These are phyloP conservation scores for Oenanthe sinensis DNA, from an alignment of 129 eudicot species.

Conservation along the genomic window DNA sequence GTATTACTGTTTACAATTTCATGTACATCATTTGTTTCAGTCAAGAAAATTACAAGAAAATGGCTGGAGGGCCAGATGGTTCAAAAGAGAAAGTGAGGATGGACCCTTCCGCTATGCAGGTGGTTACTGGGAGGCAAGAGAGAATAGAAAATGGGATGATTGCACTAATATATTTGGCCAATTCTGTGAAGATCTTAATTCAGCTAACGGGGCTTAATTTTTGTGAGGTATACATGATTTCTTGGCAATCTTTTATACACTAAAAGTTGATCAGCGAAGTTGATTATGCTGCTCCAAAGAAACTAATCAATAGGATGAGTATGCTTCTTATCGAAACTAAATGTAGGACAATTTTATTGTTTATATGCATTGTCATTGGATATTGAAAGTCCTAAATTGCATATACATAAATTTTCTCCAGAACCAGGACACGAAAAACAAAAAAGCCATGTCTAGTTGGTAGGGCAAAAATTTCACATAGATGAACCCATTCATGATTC, in stretches of 20 bases:
- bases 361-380: background rate
- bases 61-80: constrained; percentile 91
- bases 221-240: constrained; percentile 25
- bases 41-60: constrained; percentile 81
- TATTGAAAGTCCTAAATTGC: background rate
- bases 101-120: constrained; percentile 63
- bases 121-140: constrained; percentile 86
- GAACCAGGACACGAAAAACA: constrained; percentile 2
- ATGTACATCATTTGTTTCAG: constrained; percentile 27
- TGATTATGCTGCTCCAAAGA: background rate
- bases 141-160: constrained; percentile 47
- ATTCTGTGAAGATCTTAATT: constrained; percentile 33
- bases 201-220: constrained; percentile 28
- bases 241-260: background rate
- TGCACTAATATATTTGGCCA: constrained; percentile 74
- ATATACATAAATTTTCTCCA: background rate
- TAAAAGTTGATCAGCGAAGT: background rate
- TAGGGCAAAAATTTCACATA: background rate
- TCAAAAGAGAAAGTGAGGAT: constrained; percentile 45
- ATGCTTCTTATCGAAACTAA: background rate
- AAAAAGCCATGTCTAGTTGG: background rate
- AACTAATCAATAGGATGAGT: background rate
- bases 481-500: background rate
- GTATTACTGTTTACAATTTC: background rate
- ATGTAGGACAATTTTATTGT: background rate